phyloP scores from a whole-genome alignment of 1,139 yeast genomes.

The Candida sanyaensis region DNA sequence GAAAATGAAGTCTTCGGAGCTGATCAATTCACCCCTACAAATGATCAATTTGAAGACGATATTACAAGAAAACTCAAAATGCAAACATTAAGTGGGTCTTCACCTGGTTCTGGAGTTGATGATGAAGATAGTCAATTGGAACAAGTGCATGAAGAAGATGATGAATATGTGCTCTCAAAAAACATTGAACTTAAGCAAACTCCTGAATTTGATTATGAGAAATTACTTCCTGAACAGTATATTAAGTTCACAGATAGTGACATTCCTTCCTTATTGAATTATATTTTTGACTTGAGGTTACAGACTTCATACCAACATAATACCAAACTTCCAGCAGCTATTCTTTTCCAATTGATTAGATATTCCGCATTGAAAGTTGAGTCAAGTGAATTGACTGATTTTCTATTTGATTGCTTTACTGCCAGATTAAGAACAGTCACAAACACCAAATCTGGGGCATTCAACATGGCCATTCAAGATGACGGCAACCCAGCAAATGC shows the following conservation, averaged over 20 bases:
- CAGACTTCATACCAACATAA: constrained; percentile 45
- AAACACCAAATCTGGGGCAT: constrained; percentile 59
- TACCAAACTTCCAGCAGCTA: constrained; percentile 67
- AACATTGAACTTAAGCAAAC: constrained; percentile 32
- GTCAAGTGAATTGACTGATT: constrained; percentile 55
- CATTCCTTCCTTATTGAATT: constrained; percentile 60
- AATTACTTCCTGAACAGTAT: constrained; percentile 46
- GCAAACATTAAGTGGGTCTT: constrained; percentile 42
- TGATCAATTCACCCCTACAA: constrained; percentile 18
- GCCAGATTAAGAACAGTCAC: constrained; percentile 63
- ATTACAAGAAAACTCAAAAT: constrained; percentile 45
- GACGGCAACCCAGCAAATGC: constrained; percentile 16
- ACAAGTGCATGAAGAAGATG: constrained; percentile 27
- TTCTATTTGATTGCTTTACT: constrained; percentile 59
- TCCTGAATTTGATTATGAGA: constrained; percentile 49
- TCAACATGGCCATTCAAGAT: constrained; percentile 43
- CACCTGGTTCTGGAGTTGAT: constrained; percentile 16
- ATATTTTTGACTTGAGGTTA: constrained; percentile 47
- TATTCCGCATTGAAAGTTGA: constrained; percentile 60
- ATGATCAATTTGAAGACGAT: constrained; percentile 42
- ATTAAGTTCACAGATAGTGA: constrained; percentile 68
- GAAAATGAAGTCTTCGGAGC: constrained; percentile 16
- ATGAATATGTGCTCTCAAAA: constrained; percentile 29
- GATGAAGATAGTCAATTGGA: constrained; percentile 26
- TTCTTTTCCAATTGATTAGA: constrained; percentile 65